phyloP scores from a whole-genome alignment of 2,329 filamentous ascomycete species.

The Exophiala oligosperma region DNA sequence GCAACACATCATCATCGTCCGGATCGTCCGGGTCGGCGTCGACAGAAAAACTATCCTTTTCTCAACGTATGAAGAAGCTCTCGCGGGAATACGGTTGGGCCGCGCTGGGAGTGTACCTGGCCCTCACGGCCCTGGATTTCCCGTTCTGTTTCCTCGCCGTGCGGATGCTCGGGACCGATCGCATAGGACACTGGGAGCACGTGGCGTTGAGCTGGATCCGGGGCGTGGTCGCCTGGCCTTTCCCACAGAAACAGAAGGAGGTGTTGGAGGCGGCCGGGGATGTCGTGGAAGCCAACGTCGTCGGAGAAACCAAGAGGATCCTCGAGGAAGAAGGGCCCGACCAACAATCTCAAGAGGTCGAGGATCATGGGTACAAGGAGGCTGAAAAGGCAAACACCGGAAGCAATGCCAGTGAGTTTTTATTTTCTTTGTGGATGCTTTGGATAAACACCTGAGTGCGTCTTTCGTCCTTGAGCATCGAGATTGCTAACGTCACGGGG shows the following conservation, averaged over 20 bases:
- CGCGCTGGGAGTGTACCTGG: constrained; percentile 86
- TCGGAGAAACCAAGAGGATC: constrained; percentile 23
- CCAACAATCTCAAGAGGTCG: constrained; percentile 19
- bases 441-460: neutral
- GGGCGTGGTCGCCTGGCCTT: constrained; percentile 31
- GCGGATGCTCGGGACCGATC: constrained; percentile 76
- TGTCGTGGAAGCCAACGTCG: constrained; percentile 32
- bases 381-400: constrained; percentile 61
- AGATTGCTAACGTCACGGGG: constrained; percentile 21
- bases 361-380: constrained; percentile 57
- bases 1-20: constrained; percentile 19
- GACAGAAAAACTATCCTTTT: constrained; percentile 54
- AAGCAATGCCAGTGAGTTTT: constrained; percentile 70
- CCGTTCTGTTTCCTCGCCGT: constrained; percentile 94
- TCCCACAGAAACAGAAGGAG: constrained; percentile 17
- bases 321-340: constrained; percentile 20
- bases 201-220: constrained; percentile 42
- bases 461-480: neutral
- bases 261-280: constrained; percentile 12
- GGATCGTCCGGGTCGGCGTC: constrained; percentile 21
- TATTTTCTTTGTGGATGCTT: neutral
- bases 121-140: constrained; percentile 82
- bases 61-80: constrained; percentile 75
- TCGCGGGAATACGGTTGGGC: constrained; percentile 93
- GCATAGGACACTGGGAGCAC: constrained; percentile 65